Base-by-base conservation (phyloP, 2,329 filamentous ascomycete species). In the Alternaria metachromatica region DNA sequence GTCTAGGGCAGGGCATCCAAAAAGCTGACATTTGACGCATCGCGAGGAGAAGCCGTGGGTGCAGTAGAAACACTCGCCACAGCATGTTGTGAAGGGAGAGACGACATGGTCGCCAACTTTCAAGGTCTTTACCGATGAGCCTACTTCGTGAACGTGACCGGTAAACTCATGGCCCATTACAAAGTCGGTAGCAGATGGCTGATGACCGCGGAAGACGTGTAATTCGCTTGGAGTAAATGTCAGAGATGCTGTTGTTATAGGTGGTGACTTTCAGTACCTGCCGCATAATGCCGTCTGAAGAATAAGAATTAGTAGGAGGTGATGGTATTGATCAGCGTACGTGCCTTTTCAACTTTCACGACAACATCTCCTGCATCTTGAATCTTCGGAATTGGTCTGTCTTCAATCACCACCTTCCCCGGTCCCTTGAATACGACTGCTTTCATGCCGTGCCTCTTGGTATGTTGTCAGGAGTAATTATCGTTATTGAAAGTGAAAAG, bases 151-250 rank as follows among this genome's bases (percentile, higher is more conserved):
- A 10, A 97, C 88, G 23, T 85, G 86, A 6, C 94, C 94, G 2
- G 92, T 93, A 76, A 97, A 96, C 76, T 97, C 94, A 78, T 97
- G 94, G 62, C 93, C 92, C 91, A 88, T 89, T 62, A 90, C 87
- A 73, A 89, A 89, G 33, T 84, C 87, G 0, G 90, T 87, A 1
- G 80, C 84, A 7, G 89, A 90, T 23, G 88, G 86, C 76, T 97
- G 89, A 72, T 93, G 90, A 37, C 94, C 94, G 49, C 94, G 91
- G 82, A 90, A 97, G 58, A 93, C 89, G 80, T 97, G 94, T 41
- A 97, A 85, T 76, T 97, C 94, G 75, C 92, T 94, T 67, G 44
- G 37, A 26, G 15, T 12, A 46, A 44, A 49, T 13, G 33, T 71
- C 30, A 73, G 64, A 58, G 3, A n/a, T 15, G 11, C 2, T 10